Base-by-base conservation (phyloP, 2,329 filamentous ascomycete species). In the Pseudocercospora fijiensis region DNA sequence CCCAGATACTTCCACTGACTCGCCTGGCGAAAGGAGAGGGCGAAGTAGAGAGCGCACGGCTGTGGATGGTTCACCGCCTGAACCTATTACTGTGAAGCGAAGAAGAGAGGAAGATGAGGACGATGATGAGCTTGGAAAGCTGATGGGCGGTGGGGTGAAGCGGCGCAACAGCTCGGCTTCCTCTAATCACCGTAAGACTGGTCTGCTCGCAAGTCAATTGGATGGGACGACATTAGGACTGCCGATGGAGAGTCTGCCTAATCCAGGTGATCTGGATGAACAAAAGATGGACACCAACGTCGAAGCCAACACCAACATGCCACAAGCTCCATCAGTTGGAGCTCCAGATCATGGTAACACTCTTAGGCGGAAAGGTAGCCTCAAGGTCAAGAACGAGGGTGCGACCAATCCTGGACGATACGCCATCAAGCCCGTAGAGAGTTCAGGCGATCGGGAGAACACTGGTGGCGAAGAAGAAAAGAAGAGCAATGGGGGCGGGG, bases 41-140 rank as follows among this genome's bases (percentile, higher is more conserved):
- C 49, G 66, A 53, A 65, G 67, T 58, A 63, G 70, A 49, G 67
- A 69, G 45, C 65, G 66, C 4, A 64, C 65, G 16, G 27, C 69
- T 8, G 67, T 67, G 10, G 60, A 77, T 75, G 37, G 74, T 77
- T 45, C 74, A 72, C 55, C 73, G 73, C 66, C 64, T 5, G 68
- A 70, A 57, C 51, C 68, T 18, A 55, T 70, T 18, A 90, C 92
- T 0, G 91, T 96, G 76, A 98, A 98, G 78, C 89, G 94, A 55
- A 86, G 94, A 55, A 86, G 95, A 71, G 93, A 96, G 74, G 94
- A 97, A 62, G 92, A 61, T 11, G 63, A 61, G 8, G 63, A 96
- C 66, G 92, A 96, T 66, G 93, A 97, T 68, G 91, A 94, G 73
- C 80, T 98, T n/a, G 88, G 88, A 60, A 96, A 95, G 78, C 83